These are phyloP conservation scores for Sequoia sempervirens DNA, from an alignment of 75 land plant genomes.

Conservation along the genomic window DNA sequence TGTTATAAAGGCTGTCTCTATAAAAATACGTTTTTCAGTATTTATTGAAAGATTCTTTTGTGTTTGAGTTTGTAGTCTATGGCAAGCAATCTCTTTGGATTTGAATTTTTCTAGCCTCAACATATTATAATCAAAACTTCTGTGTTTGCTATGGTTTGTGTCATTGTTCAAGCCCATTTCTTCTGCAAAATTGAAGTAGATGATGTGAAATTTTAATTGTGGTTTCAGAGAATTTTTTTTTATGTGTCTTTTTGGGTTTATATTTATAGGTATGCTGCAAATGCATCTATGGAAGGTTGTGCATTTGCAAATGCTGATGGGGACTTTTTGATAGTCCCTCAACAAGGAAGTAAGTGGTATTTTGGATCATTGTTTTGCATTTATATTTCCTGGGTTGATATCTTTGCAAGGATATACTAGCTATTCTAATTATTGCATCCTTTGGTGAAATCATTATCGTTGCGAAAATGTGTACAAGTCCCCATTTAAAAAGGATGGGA, in stretches of 20 bases:
- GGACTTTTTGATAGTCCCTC: conserved; percentile 90
- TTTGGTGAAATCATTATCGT: background rate
- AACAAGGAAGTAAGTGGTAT: conserved; percentile 81
- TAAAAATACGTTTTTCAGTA: too few species aligned
- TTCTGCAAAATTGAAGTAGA: background rate
- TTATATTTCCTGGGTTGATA: background rate
- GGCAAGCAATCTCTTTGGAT: background rate
- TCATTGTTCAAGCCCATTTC: conserved; percentile 1
- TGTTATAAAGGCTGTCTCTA: background rate
- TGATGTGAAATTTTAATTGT: background rate
- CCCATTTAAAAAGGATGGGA: background rate
- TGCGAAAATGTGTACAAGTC: background rate
- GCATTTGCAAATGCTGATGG: conserved; percentile 99
- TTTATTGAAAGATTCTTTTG: background rate
- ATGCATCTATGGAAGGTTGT: conserved; percentile 79
- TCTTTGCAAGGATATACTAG: background rate
- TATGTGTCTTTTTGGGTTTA: background rate
- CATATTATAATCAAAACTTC: background rate
- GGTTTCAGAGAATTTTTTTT: background rate
- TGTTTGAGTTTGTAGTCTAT: background rate
- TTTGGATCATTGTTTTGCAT: conserved; percentile 1
- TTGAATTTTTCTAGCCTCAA: background rate
- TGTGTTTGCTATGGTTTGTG: background rate
- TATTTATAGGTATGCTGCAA: conserved; percentile 77
- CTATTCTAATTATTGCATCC: background rate